Percentiles rank a stretch among this genome's conserved stretches.
These are phyloP conservation scores for Clonostachys byssicola DNA, from an alignment of 2,329 filamentous ascomycete genomes.

Conservation along the genomic window DNA sequence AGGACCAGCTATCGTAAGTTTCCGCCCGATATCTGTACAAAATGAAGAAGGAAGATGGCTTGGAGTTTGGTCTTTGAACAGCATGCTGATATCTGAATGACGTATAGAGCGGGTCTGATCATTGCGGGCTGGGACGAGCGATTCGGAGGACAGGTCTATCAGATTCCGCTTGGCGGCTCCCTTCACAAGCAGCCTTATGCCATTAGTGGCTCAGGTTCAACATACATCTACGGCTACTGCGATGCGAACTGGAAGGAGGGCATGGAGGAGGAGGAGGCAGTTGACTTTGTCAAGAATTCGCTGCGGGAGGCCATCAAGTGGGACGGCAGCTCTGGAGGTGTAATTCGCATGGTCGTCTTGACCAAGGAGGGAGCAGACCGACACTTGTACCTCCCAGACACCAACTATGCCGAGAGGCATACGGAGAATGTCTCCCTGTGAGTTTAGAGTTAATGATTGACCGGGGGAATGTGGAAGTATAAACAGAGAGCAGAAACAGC, in stretches of 20 bases:
- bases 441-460: neutral
- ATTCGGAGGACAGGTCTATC: slow-evolving; percentile 96
- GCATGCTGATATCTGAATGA: neutral
- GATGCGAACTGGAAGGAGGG: slow-evolving; percentile 93
- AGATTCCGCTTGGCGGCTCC: slow-evolving; percentile 91
- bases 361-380: slow-evolving; percentile 85
- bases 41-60: neutral
- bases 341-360: slow-evolving; percentile 96
- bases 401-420: slow-evolving; percentile 74
- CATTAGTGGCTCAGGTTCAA: slow-evolving; percentile 94
- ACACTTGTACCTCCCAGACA: slow-evolving; percentile 94
- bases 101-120: slow-evolving; percentile 83
- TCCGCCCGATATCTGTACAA: neutral
- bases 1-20: slow-evolving; percentile 80
- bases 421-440: neutral
- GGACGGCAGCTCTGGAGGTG: slow-evolving; percentile 97
- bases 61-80: no score
- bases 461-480: no score
- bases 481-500: no score
- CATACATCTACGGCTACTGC: slow-evolving; percentile 99
- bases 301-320: slow-evolving; percentile 96
- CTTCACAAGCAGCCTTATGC: slow-evolving; percentile 96
- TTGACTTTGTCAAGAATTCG: slow-evolving; percentile 88
- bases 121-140: slow-evolving; percentile 97
- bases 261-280: slow-evolving; percentile 89